These are phyloP conservation scores for Scleromitrula shiraiana DNA, from an alignment of 2,329 filamentous ascomycete genomes.

Conservation along the genomic window DNA sequence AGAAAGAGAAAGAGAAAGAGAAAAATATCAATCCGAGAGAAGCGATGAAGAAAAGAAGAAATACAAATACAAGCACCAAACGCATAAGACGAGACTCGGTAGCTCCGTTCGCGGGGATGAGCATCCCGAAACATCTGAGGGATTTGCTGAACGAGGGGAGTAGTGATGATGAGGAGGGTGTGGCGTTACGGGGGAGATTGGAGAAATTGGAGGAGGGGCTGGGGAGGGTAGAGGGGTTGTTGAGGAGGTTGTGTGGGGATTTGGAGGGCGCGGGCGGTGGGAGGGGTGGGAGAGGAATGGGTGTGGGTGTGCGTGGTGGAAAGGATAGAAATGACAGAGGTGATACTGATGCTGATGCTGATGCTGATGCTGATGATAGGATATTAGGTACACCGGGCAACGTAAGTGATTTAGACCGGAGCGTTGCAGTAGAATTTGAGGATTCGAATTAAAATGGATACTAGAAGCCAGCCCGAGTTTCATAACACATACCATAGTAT, in stretches of 20 bases:
- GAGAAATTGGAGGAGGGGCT: constrained; percentile 19
- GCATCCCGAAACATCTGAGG: constrained; percentile 14
- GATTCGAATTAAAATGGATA: constrained; percentile 3
- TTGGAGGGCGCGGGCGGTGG: constrained; percentile 12
- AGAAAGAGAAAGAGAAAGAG: neutral
- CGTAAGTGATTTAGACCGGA: constrained; percentile 18
- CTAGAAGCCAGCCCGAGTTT: too few relatives aligned
- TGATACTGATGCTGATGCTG: too few relatives aligned
- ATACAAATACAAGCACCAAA: neutral
- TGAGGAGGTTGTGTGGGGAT: constrained; percentile 20
- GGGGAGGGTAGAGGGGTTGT: constrained; percentile 23
- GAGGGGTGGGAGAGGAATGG: constrained; percentile 6
- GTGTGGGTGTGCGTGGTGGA: too few relatives aligned
- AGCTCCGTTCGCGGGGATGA: constrained; percentile 22
- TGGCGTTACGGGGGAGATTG: too few relatives aligned
- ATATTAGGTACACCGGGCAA: too few relatives aligned
- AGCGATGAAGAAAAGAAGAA: neutral
- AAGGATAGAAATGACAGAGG: too few relatives aligned
- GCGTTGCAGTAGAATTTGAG: constrained; percentile 15
- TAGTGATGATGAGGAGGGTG: constrained; percentile 15
- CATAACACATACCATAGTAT: too few relatives aligned
- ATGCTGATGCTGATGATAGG: too few relatives aligned
- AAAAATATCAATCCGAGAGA: neutral
- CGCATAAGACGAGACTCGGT: constrained; percentile 21
- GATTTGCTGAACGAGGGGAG: constrained; percentile 17